Percentiles rank a stretch among this genome's conserved stretches.
Conservation (phyloP, 495 filamentous ascomycete species). For the Penicillium mononematosum region DNA sequence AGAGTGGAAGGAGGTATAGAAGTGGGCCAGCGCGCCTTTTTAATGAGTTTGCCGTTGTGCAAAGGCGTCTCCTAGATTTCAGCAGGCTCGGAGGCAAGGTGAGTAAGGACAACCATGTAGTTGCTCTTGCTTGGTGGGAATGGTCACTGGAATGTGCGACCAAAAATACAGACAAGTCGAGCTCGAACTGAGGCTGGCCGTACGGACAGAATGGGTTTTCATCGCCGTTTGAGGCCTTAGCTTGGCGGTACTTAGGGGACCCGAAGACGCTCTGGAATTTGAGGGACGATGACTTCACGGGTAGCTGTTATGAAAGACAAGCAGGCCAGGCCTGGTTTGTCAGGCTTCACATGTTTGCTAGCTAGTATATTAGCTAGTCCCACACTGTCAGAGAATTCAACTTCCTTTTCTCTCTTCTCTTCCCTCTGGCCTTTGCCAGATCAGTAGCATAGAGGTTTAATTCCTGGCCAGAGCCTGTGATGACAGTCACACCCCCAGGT, state of each 20-base stretch:
- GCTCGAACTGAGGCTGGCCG: slow-evolving; percentile 63
- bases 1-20: slow-evolving; percentile 58
- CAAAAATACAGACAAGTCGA: slow-evolving; percentile 60
- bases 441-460: slow-evolving; percentile 39
- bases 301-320: no score
- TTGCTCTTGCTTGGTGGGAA: slow-evolving; percentile 47
- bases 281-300: slow-evolving; percentile 46
- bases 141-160: slow-evolving; percentile 61
- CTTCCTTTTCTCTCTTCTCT: no score
- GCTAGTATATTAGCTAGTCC: no score
- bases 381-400: no score
- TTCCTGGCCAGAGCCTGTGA: slow-evolving; percentile 34
- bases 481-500: slow-evolving; percentile 48
- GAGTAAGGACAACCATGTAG: slow-evolving; percentile 38
- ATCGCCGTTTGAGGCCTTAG: slow-evolving; percentile 48
- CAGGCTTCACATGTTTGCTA: no score
- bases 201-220: slow-evolving; percentile 56
- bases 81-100: slow-evolving; percentile 45
- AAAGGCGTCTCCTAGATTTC: slow-evolving; percentile 59
- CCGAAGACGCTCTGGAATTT: slow-evolving; percentile 37
- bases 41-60: slow-evolving; percentile 53
- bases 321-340: no score
- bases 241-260: slow-evolving; percentile 50
- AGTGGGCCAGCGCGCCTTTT: slow-evolving; percentile 53
- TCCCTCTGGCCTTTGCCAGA: no score